phyloP scores from a whole-genome alignment of 495 filamentous ascomycete genomes.

The Parathielavia hyrcaniae region DNA sequence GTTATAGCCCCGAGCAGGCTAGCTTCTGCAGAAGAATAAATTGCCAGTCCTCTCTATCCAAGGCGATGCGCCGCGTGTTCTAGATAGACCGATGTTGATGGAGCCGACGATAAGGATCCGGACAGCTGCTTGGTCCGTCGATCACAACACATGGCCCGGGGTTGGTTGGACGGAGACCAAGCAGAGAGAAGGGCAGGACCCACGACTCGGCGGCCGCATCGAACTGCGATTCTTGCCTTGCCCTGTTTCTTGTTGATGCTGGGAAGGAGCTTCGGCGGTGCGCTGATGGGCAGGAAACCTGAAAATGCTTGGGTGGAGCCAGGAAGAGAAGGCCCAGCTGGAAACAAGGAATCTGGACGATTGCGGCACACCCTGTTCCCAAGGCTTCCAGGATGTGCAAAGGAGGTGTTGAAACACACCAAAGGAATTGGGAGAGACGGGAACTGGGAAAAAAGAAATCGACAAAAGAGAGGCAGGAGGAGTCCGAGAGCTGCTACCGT shows the following conservation, averaged over 20 bases:
- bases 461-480: background rate
- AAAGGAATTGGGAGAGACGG: background rate
- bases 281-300: background rate
- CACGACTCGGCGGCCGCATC: background rate
- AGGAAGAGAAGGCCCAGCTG: background rate
- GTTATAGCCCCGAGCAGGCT: background rate
- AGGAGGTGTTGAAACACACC: background rate
- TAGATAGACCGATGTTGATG: background rate
- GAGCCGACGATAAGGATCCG: background rate
- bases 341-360: constrained; percentile 9
- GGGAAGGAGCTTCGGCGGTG: constrained; percentile 4
- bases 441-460: background rate
- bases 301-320: constrained; percentile 2
- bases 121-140: constrained; percentile 6
- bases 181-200: background rate
- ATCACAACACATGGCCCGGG: constrained; percentile 1
- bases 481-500: background rate
- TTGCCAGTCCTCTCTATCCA: background rate
- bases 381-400: background rate
- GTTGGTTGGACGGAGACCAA: background rate
- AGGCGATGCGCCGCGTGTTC: background rate
- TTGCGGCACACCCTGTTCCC: background rate
- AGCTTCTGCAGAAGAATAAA: no score
- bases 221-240: background rate
- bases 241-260: background rate